Evolutionary conservation across 176 grass and related monocot species (phyloP).

Genomic region (Ensete glaucum): DNA sequence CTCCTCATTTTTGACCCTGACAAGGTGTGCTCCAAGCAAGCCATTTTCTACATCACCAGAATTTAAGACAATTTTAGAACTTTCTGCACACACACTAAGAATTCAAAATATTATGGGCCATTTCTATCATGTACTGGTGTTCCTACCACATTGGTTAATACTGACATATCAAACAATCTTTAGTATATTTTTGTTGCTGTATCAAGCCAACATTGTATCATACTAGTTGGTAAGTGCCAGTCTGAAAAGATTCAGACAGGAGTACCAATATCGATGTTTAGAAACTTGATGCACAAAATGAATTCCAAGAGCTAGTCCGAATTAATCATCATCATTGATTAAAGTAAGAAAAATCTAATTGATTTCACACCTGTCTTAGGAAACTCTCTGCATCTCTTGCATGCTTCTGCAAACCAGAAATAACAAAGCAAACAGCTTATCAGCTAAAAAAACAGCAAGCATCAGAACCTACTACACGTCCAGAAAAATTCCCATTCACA

Average conservation of each 20-base stretch:
- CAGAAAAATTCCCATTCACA: not conserved
- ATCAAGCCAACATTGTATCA: no score
- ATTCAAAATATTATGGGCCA: no score
- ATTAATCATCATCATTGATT: not conserved
- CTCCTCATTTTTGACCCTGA: conserved; percentile 14
- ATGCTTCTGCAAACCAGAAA: conserved; percentile 38
- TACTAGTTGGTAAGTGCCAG: no score
- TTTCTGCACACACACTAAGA: not conserved
- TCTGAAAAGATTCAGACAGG: no score
- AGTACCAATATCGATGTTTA: not conserved
- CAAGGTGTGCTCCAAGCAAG: conserved; percentile 25
- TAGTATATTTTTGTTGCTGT: no score
- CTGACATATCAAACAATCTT: no score
- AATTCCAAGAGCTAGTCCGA: not conserved
- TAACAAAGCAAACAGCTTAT: conserved; percentile 6
- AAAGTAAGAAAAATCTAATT: not conserved
- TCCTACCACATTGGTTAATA: no score
- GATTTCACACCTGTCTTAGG: conserved; percentile 52
- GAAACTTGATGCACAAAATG: not conserved
- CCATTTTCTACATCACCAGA: conserved; percentile 54
- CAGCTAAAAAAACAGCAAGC: conserved; percentile 1
- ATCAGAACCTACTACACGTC: not conserved
- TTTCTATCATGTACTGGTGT: no score
- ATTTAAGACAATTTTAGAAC: conserved; percentile 10
- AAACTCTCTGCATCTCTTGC: conserved; percentile 32